Evolutionary conservation across 2,329 filamentous ascomycete genomes (phyloP).

Genomic region (Dactylellina leptospora): DNA sequence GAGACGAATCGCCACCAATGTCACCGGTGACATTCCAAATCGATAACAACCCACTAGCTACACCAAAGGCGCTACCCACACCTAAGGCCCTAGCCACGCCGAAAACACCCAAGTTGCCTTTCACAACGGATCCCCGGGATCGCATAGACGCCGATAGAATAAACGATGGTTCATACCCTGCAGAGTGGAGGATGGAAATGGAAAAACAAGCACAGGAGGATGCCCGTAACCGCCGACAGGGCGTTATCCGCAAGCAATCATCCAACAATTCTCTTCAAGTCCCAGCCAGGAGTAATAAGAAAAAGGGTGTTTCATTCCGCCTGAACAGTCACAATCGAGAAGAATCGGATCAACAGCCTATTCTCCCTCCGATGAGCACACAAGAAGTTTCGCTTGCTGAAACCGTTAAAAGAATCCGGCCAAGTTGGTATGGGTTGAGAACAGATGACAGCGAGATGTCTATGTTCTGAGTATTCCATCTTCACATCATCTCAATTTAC

Average conservation of each 20-base stretch:
- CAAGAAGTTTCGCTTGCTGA: slow-evolving; percentile 23
- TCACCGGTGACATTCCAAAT: slow-evolving; percentile 47
- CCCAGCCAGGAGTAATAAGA: not conserved
- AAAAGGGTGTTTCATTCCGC: slow-evolving; percentile 41
- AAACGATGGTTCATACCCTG: slow-evolving; percentile 37
- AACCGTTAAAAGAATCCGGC: slow-evolving; percentile 17
- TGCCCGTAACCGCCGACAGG: not conserved
- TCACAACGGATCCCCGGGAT: slow-evolving; percentile 20
- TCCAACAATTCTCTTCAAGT: slow-evolving; percentile 1
- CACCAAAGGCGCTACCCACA: too few species aligned
- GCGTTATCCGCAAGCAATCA: slow-evolving; percentile 3
- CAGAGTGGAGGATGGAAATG: slow-evolving; percentile 44
- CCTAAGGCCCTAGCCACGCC: too few species aligned
- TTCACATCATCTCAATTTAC: not conserved
- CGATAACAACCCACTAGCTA: slow-evolving; percentile 28
- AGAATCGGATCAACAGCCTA: slow-evolving; percentile 8
- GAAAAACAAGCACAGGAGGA: slow-evolving; percentile 34
- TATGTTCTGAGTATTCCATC: slow-evolving; percentile 22
- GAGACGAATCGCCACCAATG: slow-evolving; percentile 44
- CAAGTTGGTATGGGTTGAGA: slow-evolving; percentile 24
- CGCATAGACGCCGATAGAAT: slow-evolving; percentile 34
- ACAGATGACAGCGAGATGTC: slow-evolving; percentile 30
- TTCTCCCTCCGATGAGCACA: slow-evolving; percentile 5
- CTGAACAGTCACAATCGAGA: slow-evolving; percentile 16
- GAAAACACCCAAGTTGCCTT: slow-evolving; percentile 26